Base-by-base conservation (phyloP, 371 early-diverging fungal genomes). In the Mucor velutinosus region DNA sequence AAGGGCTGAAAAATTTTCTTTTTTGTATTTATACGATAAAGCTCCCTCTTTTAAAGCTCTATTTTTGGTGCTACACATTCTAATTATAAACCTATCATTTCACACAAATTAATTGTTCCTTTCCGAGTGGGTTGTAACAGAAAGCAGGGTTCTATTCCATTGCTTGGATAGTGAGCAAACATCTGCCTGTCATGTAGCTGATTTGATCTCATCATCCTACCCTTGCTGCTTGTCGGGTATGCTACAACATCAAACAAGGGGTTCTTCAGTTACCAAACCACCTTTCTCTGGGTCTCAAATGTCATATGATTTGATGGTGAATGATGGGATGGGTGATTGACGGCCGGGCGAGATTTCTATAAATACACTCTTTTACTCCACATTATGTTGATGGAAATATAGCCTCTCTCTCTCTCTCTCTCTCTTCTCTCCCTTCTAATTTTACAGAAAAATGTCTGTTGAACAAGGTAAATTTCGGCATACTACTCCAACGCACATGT, bases 21-120 rank as follows among this genome's bases (percentile, higher is more conserved):
- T 43, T 25, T 32, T 14, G 23, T 56, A 30, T 56, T 56, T 32
- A 21, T 35, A 37, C 23, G 39, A 59, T 51, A 12, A 23, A 25
- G 12, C 11, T 19, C 25, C 51, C 25, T 23, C 51, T 23, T 51
- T 25, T 25, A 25, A 25, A 59, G 33, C 33, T 57, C 32, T 29
- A 32, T 57, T 57, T 32, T 57, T 57, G 29, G 57, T 57, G 33
- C 57, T 57, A 57, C 57, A 57, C 19, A 51, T 10, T 51, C 62
- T 49, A 62, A 62, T 62, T 10, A 60, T 60, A 60, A 58, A 60
- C 61, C 47, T 45, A 45, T 60, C 60, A 59, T 25, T 59, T 39
- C 12, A 25, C 25, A 51, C 51, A 51, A 10, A 51, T 51, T 51
- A 51, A 51, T 51, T 51, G 51, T 51, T 51, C 45, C 45, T 45